These are phyloP conservation scores for Ettlia oleoabundans DNA, from an alignment of 139 green algal genomes.

Conservation along the genomic window DNA sequence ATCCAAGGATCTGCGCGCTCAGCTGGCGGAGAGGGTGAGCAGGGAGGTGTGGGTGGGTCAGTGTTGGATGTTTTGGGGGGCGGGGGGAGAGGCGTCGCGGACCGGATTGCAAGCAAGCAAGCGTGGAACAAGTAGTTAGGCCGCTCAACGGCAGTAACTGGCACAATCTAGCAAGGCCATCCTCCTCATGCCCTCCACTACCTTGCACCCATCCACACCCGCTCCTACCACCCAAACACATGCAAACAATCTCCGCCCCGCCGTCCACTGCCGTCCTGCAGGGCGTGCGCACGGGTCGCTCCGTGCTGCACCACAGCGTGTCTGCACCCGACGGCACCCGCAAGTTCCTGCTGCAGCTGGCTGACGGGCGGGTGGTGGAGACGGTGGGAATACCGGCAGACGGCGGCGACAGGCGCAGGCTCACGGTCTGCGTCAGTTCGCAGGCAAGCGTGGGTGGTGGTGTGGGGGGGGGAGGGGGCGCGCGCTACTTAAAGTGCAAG, in stretches of 20 bases:
- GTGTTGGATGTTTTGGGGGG: not conserved
- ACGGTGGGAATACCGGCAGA: constrained; percentile 55
- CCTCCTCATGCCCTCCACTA: no score
- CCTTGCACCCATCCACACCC: no score
- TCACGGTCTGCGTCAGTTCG: constrained; percentile 96
- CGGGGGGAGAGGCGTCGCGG: no score
- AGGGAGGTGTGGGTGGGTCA: not conserved
- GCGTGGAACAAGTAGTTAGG: no score
- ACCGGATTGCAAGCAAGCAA: no score
- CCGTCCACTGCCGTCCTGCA: not conserved
- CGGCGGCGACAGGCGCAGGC: constrained; percentile 51
- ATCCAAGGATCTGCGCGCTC: constrained; percentile 64
- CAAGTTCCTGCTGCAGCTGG: constrained; percentile 95
- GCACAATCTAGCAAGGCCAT: no score
- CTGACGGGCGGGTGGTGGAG: constrained; percentile 90
- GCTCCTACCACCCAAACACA: not conserved
- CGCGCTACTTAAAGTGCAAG: no score
- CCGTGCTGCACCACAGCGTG: constrained; percentile 67
- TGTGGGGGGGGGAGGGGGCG: no score
- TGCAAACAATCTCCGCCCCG: not conserved
- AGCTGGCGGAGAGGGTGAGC: constrained; percentile 50
- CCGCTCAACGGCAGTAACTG: no score
- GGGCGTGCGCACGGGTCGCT: constrained; percentile 70
- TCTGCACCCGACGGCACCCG: constrained; percentile 77
- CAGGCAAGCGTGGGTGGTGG: no score